Conservation (phyloP, 768 basidiomycete genomes). For the Lentinula aciculospora region DNA sequence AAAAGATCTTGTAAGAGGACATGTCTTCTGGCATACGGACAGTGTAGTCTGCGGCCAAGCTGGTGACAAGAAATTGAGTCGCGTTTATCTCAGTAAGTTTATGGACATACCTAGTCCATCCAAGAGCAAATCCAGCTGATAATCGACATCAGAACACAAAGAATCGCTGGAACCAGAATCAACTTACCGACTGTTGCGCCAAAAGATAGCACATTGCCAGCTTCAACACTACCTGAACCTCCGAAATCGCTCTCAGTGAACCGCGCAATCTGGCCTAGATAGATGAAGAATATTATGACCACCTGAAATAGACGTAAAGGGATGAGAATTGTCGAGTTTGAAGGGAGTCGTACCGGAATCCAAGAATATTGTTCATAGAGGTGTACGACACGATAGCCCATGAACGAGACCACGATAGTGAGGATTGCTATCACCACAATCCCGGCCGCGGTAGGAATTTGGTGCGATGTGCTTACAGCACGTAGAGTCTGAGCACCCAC, state of each 20-base stretch:
- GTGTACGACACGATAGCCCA: slow-evolving; percentile 3
- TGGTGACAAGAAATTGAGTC: slow-evolving; percentile 14
- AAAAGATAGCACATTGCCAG: slow-evolving; percentile 38
- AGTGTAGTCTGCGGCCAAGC: slow-evolving; percentile 50
- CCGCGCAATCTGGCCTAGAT: slow-evolving; percentile 1
- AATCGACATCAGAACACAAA: background rate
- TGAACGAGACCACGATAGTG: slow-evolving; percentile 2
- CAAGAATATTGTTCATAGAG: slow-evolving; percentile 4
- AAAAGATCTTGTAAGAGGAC: slow-evolving; percentile 32
- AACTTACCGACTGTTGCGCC: slow-evolving; percentile 50
- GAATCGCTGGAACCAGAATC: slow-evolving; percentile 30
- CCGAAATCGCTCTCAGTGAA: slow-evolving; percentile 3
- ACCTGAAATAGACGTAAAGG: background rate
- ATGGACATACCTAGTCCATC: background rate
- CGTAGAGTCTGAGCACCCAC: slow-evolving; percentile 44
- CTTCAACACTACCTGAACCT: slow-evolving; percentile 10
- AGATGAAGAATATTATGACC: slow-evolving; percentile 1
- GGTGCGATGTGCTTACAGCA: slow-evolving; percentile 10
- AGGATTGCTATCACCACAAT: background rate
- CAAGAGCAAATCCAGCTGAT: slow-evolving; percentile 3
- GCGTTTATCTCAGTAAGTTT: background rate
- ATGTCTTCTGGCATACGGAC: slow-evolving; percentile 35
- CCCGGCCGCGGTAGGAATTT: slow-evolving; percentile 2
- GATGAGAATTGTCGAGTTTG: background rate
- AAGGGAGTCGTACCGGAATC: background rate